Evolutionary conservation across 306 rosid genomes (phyloP).

Genomic region (Mimosa pudica): DNA sequence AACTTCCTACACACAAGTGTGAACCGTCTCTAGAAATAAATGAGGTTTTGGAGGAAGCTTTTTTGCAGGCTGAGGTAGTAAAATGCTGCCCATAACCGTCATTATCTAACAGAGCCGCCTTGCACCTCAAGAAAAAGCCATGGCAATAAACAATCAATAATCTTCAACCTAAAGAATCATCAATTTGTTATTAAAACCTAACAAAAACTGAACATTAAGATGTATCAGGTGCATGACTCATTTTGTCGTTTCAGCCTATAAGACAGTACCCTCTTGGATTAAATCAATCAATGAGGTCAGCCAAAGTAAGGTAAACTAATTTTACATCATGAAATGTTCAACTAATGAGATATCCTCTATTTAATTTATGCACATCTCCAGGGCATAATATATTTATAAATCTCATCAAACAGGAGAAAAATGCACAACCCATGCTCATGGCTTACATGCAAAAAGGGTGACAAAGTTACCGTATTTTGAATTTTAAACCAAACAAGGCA

Average conservation of each 20-base stretch:
- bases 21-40: constrained; percentile 15
- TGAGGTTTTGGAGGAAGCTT: constrained; percentile 31
- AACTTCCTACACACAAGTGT: constrained; percentile 28
- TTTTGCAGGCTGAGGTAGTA: constrained; percentile 38
- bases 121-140: constrained; percentile 29
- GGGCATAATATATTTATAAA: neutral
- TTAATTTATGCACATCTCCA: constrained; percentile 6
- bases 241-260: no score
- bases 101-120: constrained; percentile 21
- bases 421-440: neutral
- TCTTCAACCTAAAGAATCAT: neutral
- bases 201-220: neutral
- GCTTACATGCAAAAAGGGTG: neutral
- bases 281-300: no score
- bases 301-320: no score
- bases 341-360: neutral
- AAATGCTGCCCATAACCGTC: constrained; percentile 25
- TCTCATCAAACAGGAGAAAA: neutral
- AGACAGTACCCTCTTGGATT: no score
- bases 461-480: neutral
- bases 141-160: neutral
- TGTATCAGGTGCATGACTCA: neutral
- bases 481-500: neutral
- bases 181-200: neutral
- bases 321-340: neutral